Percentiles rank a stretch among this genome's conserved stretches.
Evolutionary conservation across 2,329 filamentous ascomycete genomes (phyloP).

Genomic region (Microdochium nivale): DNA sequence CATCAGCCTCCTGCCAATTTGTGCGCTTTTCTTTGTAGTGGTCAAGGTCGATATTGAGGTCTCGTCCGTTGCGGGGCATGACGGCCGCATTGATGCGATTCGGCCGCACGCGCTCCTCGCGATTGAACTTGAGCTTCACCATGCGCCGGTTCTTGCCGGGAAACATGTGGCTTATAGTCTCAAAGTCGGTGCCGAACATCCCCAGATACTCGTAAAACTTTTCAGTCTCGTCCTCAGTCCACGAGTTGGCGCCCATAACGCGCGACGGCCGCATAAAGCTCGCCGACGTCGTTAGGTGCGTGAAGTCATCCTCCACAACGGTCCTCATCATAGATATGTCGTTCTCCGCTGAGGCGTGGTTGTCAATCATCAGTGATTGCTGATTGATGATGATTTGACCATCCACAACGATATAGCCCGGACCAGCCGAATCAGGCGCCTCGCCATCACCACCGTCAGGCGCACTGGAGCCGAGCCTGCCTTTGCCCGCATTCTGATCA

Average conservation of each 20-base stretch:
- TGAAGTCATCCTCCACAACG: slow-evolving; percentile 73
- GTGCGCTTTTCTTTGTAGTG: slow-evolving; percentile 46
- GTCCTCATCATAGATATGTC: slow-evolving; percentile 44
- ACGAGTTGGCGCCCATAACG: slow-evolving; percentile 54
- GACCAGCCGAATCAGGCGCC: slow-evolving; percentile 19
- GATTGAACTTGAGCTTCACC: slow-evolving; percentile 76
- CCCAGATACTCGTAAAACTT: slow-evolving; percentile 66
- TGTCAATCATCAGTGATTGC: slow-evolving; percentile 57
- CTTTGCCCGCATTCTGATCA: slow-evolving; percentile 4
- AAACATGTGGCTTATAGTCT: slow-evolving; percentile 72
- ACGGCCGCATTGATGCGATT: slow-evolving; percentile 55
- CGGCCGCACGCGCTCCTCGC: slow-evolving; percentile 63
- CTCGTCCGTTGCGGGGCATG: slow-evolving; percentile 43
- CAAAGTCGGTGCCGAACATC: slow-evolving; percentile 78
- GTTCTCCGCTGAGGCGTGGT: slow-evolving; percentile 44
- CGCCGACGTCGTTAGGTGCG: slow-evolving; percentile 58
- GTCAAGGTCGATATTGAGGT: slow-evolving; percentile 48
- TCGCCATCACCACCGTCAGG: slow-evolving; percentile 9
- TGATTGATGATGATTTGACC: slow-evolving; percentile 67
- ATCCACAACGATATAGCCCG: slow-evolving; percentile 49
- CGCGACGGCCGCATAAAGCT: slow-evolving; percentile 57
- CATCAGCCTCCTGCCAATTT: slow-evolving; percentile 43
- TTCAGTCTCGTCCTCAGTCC: slow-evolving; percentile 64
- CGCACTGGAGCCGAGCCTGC: slow-evolving; percentile 9
- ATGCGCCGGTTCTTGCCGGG: slow-evolving; percentile 61